Base-by-base conservation (phyloP, 2,329 filamentous ascomycete genomes). In the Harringtonia lauricola region DNA sequence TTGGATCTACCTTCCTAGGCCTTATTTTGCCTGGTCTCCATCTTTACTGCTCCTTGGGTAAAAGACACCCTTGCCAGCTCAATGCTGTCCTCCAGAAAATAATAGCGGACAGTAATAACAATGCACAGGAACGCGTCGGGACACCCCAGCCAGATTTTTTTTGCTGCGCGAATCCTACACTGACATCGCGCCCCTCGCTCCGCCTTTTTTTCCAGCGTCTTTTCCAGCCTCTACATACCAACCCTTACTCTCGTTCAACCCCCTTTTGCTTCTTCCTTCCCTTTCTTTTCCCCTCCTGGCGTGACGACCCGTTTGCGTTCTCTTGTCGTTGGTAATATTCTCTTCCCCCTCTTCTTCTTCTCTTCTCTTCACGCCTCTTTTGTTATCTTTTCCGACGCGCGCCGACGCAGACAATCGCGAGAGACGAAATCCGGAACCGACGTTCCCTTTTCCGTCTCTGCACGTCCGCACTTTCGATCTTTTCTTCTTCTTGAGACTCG, bases 401-500 rank as follows among this genome's bases (percentile, higher is more conserved):
- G 29, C n/a, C 38, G 18, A 14, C n/a, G 21, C 12, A 21, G 18
- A 37, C 5, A 14, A 18, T 19, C 35, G 30, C 34, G 39, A 13
- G n/a, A 18, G 39, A 36, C 21, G 22, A 24, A 17, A 17, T 42
- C 33, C 24, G n/a, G n/a, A n/a, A n/a, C 28, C 34, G 6, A 8
- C n/a, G 10, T 43, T 22, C 40, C 34, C 17, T 8, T 37, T 18
- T 22, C 17, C 15, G 15, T 22, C 10, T 9, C 19, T 12, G 13
- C 13, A 12, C 18, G 17, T 3, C 14, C 19, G 24, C 12, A 28
- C 24, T 41, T 35, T 22, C 13, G 17, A 18, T 24, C 21, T 31
- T 41, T 21, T 29, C 24, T 41, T 22, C 13, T 19, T 45, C 21
- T 22, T 43, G 48, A 52, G 50, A 45, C 42, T 47, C 36, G 45